Percentiles rank a stretch among this genome's conserved stretches.
These are phyloP conservation scores for Grosmannia serpens DNA, from an alignment of 2,329 filamentous ascomycete genomes.

Conservation along the genomic window DNA sequence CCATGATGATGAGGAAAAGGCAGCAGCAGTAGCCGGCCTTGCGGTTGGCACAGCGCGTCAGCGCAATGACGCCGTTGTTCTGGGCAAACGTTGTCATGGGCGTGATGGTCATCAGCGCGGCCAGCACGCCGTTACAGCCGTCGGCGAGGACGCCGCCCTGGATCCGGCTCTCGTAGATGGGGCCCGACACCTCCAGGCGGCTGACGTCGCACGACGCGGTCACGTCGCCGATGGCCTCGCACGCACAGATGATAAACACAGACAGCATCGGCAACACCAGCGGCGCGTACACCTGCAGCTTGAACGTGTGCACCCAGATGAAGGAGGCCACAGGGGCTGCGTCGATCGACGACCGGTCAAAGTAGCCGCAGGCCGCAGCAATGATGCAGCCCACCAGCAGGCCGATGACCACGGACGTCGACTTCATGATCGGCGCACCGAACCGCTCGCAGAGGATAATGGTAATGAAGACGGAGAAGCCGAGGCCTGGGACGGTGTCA, in stretches of 20 bases:
- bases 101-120: slow-evolving; percentile 66
- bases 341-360: slow-evolving; percentile 60
- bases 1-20: slow-evolving; percentile 69
- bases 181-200: slow-evolving; percentile 60
- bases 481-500: slow-evolving; percentile 1
- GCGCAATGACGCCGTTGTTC: slow-evolving; percentile 75
- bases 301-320: slow-evolving; percentile 71
- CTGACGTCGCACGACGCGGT: slow-evolving; percentile 75
- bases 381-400: slow-evolving; percentile 68
- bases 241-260: slow-evolving; percentile 61
- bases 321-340: slow-evolving; percentile 61
- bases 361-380: slow-evolving; percentile 67
- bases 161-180: slow-evolving; percentile 62
- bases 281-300: slow-evolving; percentile 58
- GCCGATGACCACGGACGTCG: slow-evolving; percentile 62
- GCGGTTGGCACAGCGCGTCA: slow-evolving; percentile 72
- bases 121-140: slow-evolving; percentile 62
- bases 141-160: slow-evolving; percentile 72
- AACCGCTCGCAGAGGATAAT: slow-evolving; percentile 75
- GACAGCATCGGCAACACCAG: slow-evolving; percentile 61
- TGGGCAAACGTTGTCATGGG: slow-evolving; percentile 74
- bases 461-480: slow-evolving; percentile 55
- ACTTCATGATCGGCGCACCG: slow-evolving; percentile 76
- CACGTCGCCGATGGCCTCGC: slow-evolving; percentile 71
- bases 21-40: slow-evolving; percentile 70